Conservation (phyloP, 78 protist genomes). For the Isochrysis galbana region DNA sequence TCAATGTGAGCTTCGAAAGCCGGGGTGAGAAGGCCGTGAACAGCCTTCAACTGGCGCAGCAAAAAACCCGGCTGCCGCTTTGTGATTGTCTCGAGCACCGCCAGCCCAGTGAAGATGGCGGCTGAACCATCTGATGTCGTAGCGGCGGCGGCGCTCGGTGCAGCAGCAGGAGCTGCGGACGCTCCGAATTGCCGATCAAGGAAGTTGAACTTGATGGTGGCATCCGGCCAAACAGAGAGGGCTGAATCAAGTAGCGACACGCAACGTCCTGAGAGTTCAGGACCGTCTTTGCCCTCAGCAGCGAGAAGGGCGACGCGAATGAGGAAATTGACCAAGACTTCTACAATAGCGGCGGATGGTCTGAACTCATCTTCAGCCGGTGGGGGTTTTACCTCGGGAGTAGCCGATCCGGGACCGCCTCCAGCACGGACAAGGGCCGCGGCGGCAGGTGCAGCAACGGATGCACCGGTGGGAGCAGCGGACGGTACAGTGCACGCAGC, state of each 20-base stretch:
- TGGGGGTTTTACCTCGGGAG: background rate
- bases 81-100: background rate
- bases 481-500: background rate
- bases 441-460: background rate
- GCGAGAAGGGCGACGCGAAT: conserved; percentile 36
- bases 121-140: background rate
- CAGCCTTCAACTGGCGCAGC: background rate
- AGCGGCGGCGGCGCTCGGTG: background rate
- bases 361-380: background rate
- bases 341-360: conserved; percentile 30
- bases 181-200: conserved; percentile 54
- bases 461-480: background rate
- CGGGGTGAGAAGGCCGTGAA: background rate
- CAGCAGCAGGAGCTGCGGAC: background rate
- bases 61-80: background rate
- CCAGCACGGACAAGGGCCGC: too few relatives aligned
- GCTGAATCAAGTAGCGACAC: conserved; percentile 41
- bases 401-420: background rate
- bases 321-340: conserved; percentile 47
- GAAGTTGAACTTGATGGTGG: conserved; percentile 53
- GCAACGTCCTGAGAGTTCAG: conserved; percentile 32
- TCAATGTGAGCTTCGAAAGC: background rate
- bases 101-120: background rate
- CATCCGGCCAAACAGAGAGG: conserved; percentile 63
- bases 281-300: background rate